These are phyloP conservation scores for Vanderwaltozyma polyspora DNA, from an alignment of 805 yeast genomes.

Conservation along the genomic window DNA sequence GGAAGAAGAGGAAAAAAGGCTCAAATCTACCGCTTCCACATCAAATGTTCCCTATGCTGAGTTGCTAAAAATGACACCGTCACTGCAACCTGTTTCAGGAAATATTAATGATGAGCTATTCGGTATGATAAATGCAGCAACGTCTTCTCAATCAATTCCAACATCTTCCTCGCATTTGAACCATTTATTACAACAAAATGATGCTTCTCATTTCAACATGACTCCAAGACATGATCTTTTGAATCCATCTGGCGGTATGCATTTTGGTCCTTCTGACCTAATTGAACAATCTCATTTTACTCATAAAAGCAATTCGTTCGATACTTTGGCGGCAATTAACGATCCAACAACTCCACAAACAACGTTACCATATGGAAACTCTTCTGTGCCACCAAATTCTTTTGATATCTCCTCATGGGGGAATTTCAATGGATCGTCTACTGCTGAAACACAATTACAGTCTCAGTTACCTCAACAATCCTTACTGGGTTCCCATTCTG, in stretches of 20 bases:
- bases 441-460: background rate
- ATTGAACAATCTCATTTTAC: background rate
- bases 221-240: too few species aligned
- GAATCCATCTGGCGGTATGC: background rate
- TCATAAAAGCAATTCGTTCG: background rate
- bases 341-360: background rate
- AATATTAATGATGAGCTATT: constrained; percentile 18
- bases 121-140: constrained; percentile 20
- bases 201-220: too few species aligned
- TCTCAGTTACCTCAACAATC: background rate
- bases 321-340: background rate
- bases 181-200: constrained; percentile 6
- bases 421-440: background rate
- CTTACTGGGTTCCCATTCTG: constrained; percentile 1
- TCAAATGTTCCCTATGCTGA: background rate
- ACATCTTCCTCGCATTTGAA: constrained; percentile 15
- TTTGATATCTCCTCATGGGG: constrained; percentile 3
- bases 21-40: background rate
- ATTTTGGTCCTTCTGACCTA: background rate
- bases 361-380: background rate
- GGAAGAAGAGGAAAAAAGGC: constrained; percentile 2
- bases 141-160: constrained; percentile 15
- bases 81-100: background rate
- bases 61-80: background rate
- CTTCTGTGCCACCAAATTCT: background rate